These are phyloP conservation scores for Paramecium sexaurelia DNA, from an alignment of 73 alveolate species.

Conservation along the genomic window DNA sequence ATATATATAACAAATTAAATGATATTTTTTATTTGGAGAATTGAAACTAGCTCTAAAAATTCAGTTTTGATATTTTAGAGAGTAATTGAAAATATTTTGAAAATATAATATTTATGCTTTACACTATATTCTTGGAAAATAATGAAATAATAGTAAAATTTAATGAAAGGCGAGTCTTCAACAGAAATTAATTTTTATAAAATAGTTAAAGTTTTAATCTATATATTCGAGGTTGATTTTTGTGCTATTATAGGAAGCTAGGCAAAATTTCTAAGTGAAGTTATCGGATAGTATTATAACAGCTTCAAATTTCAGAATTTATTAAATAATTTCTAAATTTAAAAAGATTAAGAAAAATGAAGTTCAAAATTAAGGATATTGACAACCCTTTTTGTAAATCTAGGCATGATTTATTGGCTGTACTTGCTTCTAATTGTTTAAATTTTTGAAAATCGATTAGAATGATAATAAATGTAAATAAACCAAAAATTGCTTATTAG, in stretches of 20 bases:
- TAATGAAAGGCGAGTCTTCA: conserved; percentile 96
- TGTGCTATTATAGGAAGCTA: conserved; percentile 92
- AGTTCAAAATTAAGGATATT: conserved; percentile 90
- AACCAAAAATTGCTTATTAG: not conserved
- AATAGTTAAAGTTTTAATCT: conserved; percentile 90
- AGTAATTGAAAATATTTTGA: no score
- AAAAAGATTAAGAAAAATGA: conserved; percentile 84
- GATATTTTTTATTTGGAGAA: conserved; percentile 84
- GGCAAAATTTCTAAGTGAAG: conserved; percentile 81
- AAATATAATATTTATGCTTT: no score
- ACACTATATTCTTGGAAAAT: no score
- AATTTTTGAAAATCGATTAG: not conserved
- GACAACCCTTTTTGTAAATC: conserved; percentile 87
- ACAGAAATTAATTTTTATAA: conserved; percentile 93
- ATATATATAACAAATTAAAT: conserved; percentile 84
- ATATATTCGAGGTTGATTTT: conserved; percentile 90
- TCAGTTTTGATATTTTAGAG: no score
- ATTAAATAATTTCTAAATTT: no score
- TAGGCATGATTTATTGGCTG: conserved; percentile 86
- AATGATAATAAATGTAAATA: not conserved
- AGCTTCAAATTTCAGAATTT: conserved; percentile 64
- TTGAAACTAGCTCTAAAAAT: conserved; percentile 73
- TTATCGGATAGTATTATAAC: conserved; percentile 76
- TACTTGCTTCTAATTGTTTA: conserved; percentile 82
- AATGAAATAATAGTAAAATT: no score